Evolutionary conservation across 352 stramenopile genomes (phyloP).

Genomic region (Phytophthora nicotianae): DNA sequence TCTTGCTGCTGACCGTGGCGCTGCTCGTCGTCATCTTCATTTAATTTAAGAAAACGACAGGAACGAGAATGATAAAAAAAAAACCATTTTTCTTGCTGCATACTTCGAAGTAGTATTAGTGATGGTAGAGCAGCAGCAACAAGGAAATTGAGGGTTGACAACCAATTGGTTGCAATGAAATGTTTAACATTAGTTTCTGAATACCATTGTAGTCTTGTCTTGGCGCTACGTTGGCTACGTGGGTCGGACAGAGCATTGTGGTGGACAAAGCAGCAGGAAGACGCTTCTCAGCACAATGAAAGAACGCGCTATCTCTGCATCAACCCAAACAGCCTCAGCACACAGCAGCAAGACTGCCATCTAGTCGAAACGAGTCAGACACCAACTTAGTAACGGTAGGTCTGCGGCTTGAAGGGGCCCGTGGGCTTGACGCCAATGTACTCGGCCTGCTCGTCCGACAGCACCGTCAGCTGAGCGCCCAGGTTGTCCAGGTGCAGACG

Average conservation of each 20-base stretch:
- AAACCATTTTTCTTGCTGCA: too few species aligned
- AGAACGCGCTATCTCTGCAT: constrained; percentile 33
- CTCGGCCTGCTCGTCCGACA: constrained; percentile 96
- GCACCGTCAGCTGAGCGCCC: constrained; percentile 95
- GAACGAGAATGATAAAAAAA: constrained; percentile 1
- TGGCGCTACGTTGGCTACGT: constrained; percentile 13
- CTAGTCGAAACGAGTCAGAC: constrained; percentile 10
- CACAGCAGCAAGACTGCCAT: constrained; percentile 2
- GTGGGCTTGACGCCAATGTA: constrained; percentile 96
- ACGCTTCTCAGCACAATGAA: constrained; percentile 43
- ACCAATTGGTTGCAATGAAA: constrained; percentile 6
- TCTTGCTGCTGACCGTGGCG: constrained; percentile 48
- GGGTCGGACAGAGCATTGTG: constrained; percentile 37
- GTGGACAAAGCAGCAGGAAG: constrained; percentile 32
- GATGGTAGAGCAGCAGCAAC: too few species aligned
- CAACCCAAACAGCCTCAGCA: constrained; percentile 27
- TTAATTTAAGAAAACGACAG: constrained; percentile 19
- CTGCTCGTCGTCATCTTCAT: constrained; percentile 63
- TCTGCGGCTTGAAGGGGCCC: constrained; percentile 97
- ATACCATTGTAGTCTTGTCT: constrained; percentile 14
- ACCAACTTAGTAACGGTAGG: constrained; percentile 97
- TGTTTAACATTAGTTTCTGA: constrained; percentile 30
- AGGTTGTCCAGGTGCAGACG: constrained; percentile 96
- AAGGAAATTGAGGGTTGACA: constrained; percentile 11
- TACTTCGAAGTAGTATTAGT: too few species aligned